Evolutionary conservation across 257 asterid species (phyloP).

Genomic region (Verbena officinalis): DNA sequence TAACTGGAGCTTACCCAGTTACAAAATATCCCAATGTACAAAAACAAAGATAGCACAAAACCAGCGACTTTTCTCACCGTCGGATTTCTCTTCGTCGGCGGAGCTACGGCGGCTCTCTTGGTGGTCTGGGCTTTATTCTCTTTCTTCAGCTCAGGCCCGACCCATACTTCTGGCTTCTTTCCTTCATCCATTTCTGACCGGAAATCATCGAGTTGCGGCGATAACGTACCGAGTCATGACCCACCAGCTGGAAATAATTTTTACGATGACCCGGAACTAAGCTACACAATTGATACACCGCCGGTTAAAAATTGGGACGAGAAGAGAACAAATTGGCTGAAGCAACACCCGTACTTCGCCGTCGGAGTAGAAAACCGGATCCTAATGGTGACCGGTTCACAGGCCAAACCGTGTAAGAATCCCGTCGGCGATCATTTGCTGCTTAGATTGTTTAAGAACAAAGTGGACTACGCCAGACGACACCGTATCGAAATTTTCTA

Average conservation of each 20-base stretch:
- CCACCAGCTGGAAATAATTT: constrained; percentile 34
- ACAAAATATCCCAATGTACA: constrained; percentile 47
- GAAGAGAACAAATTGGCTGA: constrained; percentile 64
- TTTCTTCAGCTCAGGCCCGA: constrained; percentile 36
- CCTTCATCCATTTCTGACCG: constrained; percentile 4
- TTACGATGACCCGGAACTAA: constrained; percentile 63
- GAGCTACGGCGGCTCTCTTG: constrained; percentile 41
- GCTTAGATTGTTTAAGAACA: constrained; percentile 72
- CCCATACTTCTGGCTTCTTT: constrained; percentile 23
- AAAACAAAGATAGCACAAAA: constrained; percentile 35
- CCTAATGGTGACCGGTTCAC: constrained; percentile 77
- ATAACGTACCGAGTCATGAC: constrained; percentile 10
- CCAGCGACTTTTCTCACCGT: constrained; percentile 37
- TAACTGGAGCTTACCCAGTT: constrained; percentile 25
- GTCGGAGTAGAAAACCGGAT: constrained; percentile 45
- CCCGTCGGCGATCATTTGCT: constrained; percentile 74
- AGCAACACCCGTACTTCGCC: constrained; percentile 60
- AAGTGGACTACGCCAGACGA: constrained; percentile 72
- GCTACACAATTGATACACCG: constrained; percentile 62
- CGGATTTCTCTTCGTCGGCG: constrained; percentile 47
- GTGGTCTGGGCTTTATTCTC: constrained; percentile 56
- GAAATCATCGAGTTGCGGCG: not conserved
- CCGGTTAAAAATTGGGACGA: constrained; percentile 66
- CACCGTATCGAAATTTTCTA: constrained; percentile 75
- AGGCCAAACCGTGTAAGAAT: constrained; percentile 65